Conservation (phyloP, 306 rosid species). For the Rubus parviflorus region DNA sequence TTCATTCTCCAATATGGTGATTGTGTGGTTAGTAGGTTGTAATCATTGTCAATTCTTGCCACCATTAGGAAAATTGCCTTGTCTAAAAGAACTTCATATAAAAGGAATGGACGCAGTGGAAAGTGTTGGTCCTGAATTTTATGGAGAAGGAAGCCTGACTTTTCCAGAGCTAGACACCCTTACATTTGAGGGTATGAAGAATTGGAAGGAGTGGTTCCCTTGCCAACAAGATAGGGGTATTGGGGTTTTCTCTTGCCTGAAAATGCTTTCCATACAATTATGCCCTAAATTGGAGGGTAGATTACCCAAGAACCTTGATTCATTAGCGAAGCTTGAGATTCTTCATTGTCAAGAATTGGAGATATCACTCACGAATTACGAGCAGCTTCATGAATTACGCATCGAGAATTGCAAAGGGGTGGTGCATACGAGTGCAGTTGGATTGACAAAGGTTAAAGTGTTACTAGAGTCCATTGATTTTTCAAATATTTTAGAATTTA, state of each 20-base stretch:
- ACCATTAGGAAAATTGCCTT: not conserved
- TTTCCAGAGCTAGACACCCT: not conserved
- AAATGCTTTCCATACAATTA: not conserved
- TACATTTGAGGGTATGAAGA: not conserved
- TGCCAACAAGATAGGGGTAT: not conserved
- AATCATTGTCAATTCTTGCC: slow-evolving; percentile 1
- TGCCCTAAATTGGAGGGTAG: not conserved
- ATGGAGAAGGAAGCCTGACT: not conserved
- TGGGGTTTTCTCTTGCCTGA: not conserved
- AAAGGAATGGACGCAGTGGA: not conserved
- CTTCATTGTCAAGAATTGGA: not conserved
- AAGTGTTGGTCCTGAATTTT: not conserved
- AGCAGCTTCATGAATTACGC: not conserved
- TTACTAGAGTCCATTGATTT: not conserved
- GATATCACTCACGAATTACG: not conserved
- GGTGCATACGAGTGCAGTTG: too few relatives aligned
- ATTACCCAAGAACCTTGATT: not conserved
- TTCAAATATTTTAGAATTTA: not conserved
- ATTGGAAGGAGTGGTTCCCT: not conserved
- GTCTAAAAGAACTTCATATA: not conserved
- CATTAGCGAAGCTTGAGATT: not conserved
- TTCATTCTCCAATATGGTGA: not conserved
- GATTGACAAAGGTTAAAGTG: not conserved
- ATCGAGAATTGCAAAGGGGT: not conserved
- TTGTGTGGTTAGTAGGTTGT: not conserved